phyloP scores from a whole-genome alignment of 169 alveolate species.

The Sarcocystis neurona region DNA sequence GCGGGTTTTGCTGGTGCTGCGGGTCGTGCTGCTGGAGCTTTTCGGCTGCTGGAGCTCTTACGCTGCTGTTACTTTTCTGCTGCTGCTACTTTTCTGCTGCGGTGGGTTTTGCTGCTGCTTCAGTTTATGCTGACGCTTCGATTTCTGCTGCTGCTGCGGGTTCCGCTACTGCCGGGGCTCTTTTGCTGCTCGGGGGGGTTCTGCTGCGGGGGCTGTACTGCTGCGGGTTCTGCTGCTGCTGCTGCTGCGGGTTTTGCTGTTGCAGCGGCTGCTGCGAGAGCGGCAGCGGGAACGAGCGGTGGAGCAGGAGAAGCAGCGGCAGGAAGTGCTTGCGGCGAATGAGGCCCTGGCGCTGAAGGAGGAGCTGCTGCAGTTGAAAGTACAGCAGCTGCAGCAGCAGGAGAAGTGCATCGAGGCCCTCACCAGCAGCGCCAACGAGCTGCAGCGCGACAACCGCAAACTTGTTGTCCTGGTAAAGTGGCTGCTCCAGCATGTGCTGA shows the following conservation, averaged over 20 bases:
- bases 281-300: background rate
- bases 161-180: no score
- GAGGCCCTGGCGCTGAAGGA: conserved; percentile 19
- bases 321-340: background rate
- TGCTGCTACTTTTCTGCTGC: background rate
- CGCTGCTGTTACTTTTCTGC: background rate
- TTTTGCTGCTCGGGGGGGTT: background rate
- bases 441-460: background rate
- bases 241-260: no score
- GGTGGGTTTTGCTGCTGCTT: background rate
- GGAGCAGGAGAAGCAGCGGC: conserved; percentile 10
- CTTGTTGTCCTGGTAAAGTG: background rate
- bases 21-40: no score
- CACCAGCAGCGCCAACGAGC: background rate
- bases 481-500: background rate
- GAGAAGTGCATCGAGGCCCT: background rate
- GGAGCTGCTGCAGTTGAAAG: background rate
- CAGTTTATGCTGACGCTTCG: background rate
- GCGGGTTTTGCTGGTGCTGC: no score
- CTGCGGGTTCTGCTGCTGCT: background rate
- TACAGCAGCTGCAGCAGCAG: background rate
- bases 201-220: background rate
- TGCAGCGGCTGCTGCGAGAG: background rate
- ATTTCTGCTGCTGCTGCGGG: background rate
- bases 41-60: no score